Percentiles rank a stretch among this genome's conserved stretches.
Evolutionary conservation across 2,329 filamentous ascomycete species (phyloP).

Genomic region (Chalara sp.): DNA sequence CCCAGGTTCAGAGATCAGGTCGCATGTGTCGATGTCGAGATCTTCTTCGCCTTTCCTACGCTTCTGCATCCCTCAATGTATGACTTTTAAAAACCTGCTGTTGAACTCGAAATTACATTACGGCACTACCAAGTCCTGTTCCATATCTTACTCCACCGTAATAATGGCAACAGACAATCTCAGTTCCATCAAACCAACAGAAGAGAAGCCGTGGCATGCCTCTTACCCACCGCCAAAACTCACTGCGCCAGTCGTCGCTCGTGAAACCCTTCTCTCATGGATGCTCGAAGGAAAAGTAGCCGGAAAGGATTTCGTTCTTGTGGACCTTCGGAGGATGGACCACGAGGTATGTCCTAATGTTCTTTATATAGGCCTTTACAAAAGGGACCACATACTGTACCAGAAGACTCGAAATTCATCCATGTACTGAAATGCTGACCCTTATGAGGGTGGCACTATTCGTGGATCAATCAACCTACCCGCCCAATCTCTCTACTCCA

Average conservation of each 20-base stretch:
- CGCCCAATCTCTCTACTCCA: slow-evolving; percentile 25
- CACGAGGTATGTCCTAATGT: background rate
- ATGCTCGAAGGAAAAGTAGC: slow-evolving; percentile 1
- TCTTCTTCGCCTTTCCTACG: background rate
- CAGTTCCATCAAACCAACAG: background rate
- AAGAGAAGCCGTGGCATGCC: slow-evolving; percentile 7
- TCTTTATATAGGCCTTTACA: too few relatives aligned
- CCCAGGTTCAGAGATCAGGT: background rate
- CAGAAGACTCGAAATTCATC: too few relatives aligned
- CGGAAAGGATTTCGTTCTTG: slow-evolving; percentile 10
- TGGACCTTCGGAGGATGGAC: background rate
- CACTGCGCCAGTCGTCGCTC: slow-evolving; percentile 1
- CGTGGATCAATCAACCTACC: slow-evolving; percentile 27
- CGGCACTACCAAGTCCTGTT: background rate
- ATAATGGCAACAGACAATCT: background rate
- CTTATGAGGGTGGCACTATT: slow-evolving; percentile 26
- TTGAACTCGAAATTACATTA: background rate
- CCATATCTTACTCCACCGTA: background rate
- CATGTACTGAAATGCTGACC: background rate
- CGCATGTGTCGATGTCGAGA: background rate
- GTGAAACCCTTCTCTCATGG: slow-evolving; percentile 2
- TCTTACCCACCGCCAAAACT: slow-evolving; percentile 5
- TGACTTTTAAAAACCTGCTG: background rate
- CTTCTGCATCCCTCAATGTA: background rate
- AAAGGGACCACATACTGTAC: too few relatives aligned